These are phyloP conservation scores for Mucuna pruriens DNA, from an alignment of 306 rosid species.

Conservation along the genomic window DNA sequence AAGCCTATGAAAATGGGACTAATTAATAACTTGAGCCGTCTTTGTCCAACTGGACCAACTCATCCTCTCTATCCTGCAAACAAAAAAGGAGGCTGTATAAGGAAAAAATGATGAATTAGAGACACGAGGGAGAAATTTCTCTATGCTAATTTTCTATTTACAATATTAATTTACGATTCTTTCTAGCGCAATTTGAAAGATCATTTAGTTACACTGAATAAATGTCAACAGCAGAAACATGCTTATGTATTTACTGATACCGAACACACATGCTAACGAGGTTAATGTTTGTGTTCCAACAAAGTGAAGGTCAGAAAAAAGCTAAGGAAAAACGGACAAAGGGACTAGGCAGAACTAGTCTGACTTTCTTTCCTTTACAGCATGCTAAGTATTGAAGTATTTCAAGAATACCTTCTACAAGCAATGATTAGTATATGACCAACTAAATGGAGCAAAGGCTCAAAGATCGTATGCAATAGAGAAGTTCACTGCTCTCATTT, in stretches of 20 bases:
- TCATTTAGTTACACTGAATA: not conserved
- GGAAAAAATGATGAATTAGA: not conserved
- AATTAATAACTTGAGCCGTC: not conserved
- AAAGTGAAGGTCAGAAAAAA: not conserved
- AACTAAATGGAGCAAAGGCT: not conserved
- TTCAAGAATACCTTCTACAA: not conserved
- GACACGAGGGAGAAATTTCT: not conserved
- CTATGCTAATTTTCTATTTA: not conserved
- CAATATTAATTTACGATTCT: not conserved
- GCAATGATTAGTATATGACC: not conserved
- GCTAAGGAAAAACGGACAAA: not conserved
- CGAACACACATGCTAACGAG: not conserved
- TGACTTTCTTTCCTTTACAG: not conserved
- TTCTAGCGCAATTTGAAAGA: not conserved
- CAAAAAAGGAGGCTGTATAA: not conserved
- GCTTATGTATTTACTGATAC: conserved; percentile 10
- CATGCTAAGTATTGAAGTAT: not conserved
- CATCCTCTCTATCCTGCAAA: conserved; percentile 39
- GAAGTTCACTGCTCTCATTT: not conserved
- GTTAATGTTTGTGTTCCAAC: conserved; percentile 14
- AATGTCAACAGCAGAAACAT: not conserved
- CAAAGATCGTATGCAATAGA: not conserved
- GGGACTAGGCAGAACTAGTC: conserved; percentile 17
- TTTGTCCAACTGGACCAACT: conserved; percentile 22
- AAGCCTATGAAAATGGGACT: conserved; percentile 15